Conservation (phyloP, 1,284 basidiomycete genomes). For the Papiliotrema fonsecae region DNA sequence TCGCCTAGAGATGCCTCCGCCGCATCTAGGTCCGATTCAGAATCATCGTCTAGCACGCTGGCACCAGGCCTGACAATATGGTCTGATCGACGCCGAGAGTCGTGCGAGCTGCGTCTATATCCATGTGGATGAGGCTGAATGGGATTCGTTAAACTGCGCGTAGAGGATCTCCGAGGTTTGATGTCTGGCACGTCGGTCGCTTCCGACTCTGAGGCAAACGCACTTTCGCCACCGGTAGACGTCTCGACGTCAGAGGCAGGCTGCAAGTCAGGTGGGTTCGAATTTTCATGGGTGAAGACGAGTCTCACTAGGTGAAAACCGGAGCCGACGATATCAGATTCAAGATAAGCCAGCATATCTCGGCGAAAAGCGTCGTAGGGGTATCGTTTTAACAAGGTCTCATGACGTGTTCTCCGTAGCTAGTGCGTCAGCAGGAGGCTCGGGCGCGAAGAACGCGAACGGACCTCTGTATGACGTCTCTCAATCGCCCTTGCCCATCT, state of each 20-base stretch:
- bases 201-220: no score
- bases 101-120: no score
- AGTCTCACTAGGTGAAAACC: slow-evolving; percentile 1
- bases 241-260: slow-evolving; percentile 5
- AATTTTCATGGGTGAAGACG: no score
- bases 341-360: slow-evolving; percentile 21
- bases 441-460: no score
- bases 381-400: slow-evolving; percentile 7
- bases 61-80: no score
- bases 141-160: background rate
- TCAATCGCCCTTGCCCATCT: slow-evolving; percentile 12
- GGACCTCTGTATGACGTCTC: slow-evolving; percentile 11
- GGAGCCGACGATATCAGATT: slow-evolving; percentile 12
- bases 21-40: no score
- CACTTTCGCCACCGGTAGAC: no score
- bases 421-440: background rate
- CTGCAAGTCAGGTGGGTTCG: no score
- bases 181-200: no score
- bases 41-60: background rate
- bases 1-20: slow-evolving; percentile 1
- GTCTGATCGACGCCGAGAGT: no score
- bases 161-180: background rate
- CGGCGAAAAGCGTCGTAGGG: slow-evolving; percentile 16
- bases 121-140: no score
- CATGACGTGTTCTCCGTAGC: background rate